These are phyloP conservation scores for Pisolithus albus DNA, from an alignment of 768 basidiomycete species.

Conservation along the genomic window DNA sequence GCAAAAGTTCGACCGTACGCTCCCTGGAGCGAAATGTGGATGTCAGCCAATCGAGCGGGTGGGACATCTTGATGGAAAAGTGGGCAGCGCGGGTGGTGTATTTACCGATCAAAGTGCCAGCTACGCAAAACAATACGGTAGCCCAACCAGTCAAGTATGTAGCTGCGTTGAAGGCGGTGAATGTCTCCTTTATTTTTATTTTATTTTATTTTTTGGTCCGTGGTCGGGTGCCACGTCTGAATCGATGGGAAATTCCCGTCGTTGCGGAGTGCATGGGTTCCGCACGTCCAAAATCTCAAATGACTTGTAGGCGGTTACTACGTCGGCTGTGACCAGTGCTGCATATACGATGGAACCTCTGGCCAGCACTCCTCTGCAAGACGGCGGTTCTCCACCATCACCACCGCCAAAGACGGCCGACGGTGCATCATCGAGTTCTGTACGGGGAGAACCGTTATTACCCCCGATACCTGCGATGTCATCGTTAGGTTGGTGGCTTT, in stretches of 20 bases:
- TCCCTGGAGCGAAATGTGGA: constrained; percentile 40
- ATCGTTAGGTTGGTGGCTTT: constrained; percentile 18
- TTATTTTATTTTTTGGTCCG: no score
- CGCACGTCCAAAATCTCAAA: background rate
- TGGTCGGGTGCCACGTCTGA: no score
- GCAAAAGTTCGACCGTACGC: constrained; percentile 24
- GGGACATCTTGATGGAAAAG: constrained; percentile 16
- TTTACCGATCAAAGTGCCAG: no score
- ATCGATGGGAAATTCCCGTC: no score
- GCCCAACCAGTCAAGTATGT: no score
- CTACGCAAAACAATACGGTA: no score
- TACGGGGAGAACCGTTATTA: constrained; percentile 3
- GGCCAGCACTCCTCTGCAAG: constrained; percentile 14
- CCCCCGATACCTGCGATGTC: constrained; percentile 13
- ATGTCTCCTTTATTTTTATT: no score
- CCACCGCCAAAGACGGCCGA: constrained; percentile 18
- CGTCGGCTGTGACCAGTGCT: background rate
- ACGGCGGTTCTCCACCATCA: constrained; percentile 4
- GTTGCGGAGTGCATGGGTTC: no score
- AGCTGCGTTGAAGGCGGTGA: no score
- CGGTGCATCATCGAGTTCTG: constrained; percentile 2
- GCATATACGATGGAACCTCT: constrained; percentile 17
- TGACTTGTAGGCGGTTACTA: background rate
- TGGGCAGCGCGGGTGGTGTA: background rate
- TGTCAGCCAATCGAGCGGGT: constrained; percentile 33